phyloP scores from a whole-genome alignment of 257 asterid genomes.

The Misopates orontium region DNA sequence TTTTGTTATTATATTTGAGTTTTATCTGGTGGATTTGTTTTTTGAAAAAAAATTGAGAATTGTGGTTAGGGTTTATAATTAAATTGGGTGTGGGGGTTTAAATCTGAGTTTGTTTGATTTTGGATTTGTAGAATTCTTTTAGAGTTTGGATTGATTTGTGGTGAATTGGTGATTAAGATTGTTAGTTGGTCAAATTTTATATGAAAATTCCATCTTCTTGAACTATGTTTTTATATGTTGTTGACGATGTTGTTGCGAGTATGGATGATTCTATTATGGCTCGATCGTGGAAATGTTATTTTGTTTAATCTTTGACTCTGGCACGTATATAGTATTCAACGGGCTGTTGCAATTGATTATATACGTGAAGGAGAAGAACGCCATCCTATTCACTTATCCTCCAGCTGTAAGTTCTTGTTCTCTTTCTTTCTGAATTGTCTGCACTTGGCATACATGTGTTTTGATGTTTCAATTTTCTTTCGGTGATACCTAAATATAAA shows the following conservation, averaged over 20 bases:
- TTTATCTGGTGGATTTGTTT: not conserved
- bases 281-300: slow-evolving; percentile 13
- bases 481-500: not conserved
- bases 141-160: not conserved
- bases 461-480: not conserved
- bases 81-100: not conserved
- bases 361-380: slow-evolving; percentile 78
- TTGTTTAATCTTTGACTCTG: slow-evolving; percentile 67
- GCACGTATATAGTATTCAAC: slow-evolving; percentile 82
- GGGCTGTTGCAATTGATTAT: slow-evolving; percentile 71
- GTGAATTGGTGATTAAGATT: not conserved
- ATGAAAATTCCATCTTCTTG: too few relatives aligned
- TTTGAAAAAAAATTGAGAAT: not conserved
- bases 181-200: not conserved
- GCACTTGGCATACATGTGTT: not conserved
- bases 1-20: slow-evolving; percentile 11
- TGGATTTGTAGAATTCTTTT: not conserved
- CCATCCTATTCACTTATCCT: slow-evolving; percentile 85
- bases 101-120: not conserved
- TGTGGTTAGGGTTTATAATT: not conserved
- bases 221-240: too few relatives aligned
- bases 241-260: not conserved
- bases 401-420: slow-evolving; percentile 62
- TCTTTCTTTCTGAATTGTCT: slow-evolving; percentile 17
- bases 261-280: slow-evolving; percentile 11